These are phyloP conservation scores for Thymus mandschuricus DNA, from an alignment of 257 asterid genomes.

Conservation along the genomic window DNA sequence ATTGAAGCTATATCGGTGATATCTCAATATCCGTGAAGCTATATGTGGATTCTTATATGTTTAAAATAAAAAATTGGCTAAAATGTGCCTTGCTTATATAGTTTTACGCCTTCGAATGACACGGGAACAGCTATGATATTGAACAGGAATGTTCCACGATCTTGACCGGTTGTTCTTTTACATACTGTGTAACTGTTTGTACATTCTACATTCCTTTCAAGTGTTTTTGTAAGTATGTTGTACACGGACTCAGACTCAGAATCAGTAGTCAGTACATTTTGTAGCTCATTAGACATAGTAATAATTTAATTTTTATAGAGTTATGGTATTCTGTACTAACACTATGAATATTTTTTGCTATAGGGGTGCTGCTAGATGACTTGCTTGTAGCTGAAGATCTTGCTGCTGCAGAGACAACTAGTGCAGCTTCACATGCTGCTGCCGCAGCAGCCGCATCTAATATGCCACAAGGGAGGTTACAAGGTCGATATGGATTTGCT, in stretches of 20 bases:
- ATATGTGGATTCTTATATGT: neutral
- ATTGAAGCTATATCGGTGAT: conserved; percentile 7
- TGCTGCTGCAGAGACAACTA: conserved; percentile 97
- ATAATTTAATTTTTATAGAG: conserved; percentile 1
- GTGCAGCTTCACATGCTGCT: conserved; percentile 97
- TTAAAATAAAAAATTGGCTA: neutral
- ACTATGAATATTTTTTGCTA: conserved; percentile 28
- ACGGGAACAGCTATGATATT: neutral
- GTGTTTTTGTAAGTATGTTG: conserved; percentile 12
- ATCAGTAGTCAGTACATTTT: neutral
- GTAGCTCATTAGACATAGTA: conserved; percentile 13
- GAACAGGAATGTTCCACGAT: conserved; percentile 8
- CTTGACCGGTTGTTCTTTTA: conserved; percentile 8
- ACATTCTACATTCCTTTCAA: neutral
- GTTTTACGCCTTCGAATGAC: conserved; percentile 17
- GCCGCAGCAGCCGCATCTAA: conserved; percentile 80
- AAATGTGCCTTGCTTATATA: conserved; percentile 3
- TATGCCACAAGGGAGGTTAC: conserved; percentile 63
- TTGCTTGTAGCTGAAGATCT: conserved; percentile 98
- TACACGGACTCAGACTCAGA: neutral
- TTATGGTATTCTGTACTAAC: conserved; percentile 24
- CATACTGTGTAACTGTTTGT: neutral
- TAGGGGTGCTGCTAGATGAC: conserved; percentile 93
- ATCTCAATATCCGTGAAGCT: neutral
- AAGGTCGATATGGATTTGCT: conserved; percentile 66